Evolutionary conservation across 2,329 filamentous ascomycete genomes (phyloP).

Genomic region (Fusarium sterilihyphosum): DNA sequence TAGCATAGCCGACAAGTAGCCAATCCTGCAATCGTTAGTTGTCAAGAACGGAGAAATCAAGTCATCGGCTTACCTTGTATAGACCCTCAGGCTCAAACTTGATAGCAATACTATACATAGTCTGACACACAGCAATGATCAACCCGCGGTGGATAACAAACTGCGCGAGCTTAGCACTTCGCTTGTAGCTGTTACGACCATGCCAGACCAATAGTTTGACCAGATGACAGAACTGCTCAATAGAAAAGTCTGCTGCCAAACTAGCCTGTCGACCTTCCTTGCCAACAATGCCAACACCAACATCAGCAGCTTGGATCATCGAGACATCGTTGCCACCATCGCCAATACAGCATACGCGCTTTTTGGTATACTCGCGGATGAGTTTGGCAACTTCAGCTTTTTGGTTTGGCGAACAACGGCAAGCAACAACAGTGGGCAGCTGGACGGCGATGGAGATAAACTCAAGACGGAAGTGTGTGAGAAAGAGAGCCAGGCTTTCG

Average conservation of each 20-base stretch:
- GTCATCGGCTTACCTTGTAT: conserved; percentile 69
- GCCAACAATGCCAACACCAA: conserved; percentile 96
- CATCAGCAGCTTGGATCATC: conserved; percentile 99
- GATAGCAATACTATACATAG: conserved; percentile 94
- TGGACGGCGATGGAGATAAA: conserved; percentile 91
- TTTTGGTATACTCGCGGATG: conserved; percentile 91
- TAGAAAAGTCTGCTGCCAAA: conserved; percentile 94
- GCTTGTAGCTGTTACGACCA: conserved; percentile 95
- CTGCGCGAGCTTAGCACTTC: conserved; percentile 92
- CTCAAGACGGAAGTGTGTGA: conserved; percentile 81
- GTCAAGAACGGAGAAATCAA: background rate
- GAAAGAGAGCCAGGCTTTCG: conserved; percentile 84
- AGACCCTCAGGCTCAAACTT: conserved; percentile 93
- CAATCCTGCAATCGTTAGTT: conserved; percentile 70
- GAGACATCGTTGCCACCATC: conserved; percentile 98
- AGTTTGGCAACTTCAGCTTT: conserved; percentile 93
- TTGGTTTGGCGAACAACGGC: conserved; percentile 94
- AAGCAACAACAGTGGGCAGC: conserved; percentile 92
- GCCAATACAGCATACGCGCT: conserved; percentile 96
- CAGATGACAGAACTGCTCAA: conserved; percentile 93
- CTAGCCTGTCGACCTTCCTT: conserved; percentile 97
- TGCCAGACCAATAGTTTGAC: conserved; percentile 99
- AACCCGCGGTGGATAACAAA: conserved; percentile 98
- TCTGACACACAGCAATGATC: conserved; percentile 95
- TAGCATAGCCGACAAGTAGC: conserved; percentile 96